Evolutionary conservation across 225 moss, liverwort and hornwort genomes (phyloP).

Genomic region (Marchantia polymorpha): DNA sequence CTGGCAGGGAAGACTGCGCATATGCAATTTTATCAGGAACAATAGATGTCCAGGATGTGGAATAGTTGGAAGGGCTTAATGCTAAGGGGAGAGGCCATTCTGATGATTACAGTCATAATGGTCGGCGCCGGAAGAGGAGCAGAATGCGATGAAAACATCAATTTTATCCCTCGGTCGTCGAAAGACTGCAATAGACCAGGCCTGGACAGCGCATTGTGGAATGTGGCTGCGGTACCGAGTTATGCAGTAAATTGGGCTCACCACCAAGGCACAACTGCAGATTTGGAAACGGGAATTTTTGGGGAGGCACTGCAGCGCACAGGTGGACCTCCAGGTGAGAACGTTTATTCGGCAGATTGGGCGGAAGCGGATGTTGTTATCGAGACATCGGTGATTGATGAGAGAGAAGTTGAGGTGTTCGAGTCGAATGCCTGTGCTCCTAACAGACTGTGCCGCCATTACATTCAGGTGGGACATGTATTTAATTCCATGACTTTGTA

Average conservation of each 20-base stretch:
- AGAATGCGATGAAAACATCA: not conserved
- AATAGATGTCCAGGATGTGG: too few species aligned
- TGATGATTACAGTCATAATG: not conserved
- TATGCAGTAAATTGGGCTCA: slow-evolving; percentile 3
- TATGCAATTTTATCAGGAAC: too few species aligned
- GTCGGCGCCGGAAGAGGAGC: not conserved
- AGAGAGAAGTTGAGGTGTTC: not conserved
- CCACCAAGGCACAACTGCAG: not conserved
- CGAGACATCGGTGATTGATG: not conserved
- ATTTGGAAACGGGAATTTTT: not conserved
- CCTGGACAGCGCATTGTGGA: not conserved
- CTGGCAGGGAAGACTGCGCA: too few species aligned
- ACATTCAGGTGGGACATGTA: not conserved
- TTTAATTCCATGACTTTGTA: slow-evolving; percentile 10
- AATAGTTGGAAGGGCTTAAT: not conserved
- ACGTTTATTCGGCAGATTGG: not conserved
- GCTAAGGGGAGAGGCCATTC: not conserved
- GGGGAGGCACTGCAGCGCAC: not conserved
- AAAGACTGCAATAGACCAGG: not conserved
- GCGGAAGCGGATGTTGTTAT: not conserved
- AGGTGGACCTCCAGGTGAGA: slow-evolving; percentile 7
- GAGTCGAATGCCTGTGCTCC: slow-evolving; percentile 7
- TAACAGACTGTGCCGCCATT: not conserved
- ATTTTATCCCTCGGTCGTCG: not conserved
- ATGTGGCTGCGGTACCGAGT: not conserved